Conservation (phyloP, 2,329 filamentous ascomycete species). For the Fusarium tjaetaba region DNA sequence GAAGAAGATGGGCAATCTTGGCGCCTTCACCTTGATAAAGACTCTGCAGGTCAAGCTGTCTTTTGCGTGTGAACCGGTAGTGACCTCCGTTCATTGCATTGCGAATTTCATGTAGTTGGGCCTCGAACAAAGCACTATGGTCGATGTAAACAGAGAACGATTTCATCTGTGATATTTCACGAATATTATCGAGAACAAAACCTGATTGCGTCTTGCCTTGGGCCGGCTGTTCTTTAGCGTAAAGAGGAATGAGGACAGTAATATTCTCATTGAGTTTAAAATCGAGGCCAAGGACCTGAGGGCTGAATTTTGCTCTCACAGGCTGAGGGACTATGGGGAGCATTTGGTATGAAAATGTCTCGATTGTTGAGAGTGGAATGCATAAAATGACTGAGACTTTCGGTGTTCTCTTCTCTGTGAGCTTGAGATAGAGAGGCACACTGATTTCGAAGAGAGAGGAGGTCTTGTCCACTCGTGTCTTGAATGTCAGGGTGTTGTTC, state of each 20-base stretch:
- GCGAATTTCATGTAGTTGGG: background rate
- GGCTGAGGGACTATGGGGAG: background rate
- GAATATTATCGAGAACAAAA: rapidly evolving
- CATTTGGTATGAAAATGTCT: rapidly evolving
- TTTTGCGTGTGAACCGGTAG: background rate
- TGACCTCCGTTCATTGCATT: rapidly evolving
- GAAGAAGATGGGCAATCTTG: background rate
- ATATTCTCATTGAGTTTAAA: background rate
- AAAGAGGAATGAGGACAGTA: rapidly evolving
- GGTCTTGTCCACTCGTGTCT: rapidly evolving
- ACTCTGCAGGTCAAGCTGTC: background rate
- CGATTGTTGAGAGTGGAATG: background rate
- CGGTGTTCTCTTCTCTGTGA: background rate
- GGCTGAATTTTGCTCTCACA: background rate
- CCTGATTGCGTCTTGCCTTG: background rate
- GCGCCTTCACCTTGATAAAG: background rate
- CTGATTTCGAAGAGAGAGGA: background rate
- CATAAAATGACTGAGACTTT: background rate
- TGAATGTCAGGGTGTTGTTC: background rate
- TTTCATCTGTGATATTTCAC: background rate
- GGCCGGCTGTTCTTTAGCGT: background rate
- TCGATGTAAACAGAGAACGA: background rate
- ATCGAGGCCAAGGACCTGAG: background rate
- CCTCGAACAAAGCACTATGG: background rate
- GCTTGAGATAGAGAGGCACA: background rate